phyloP scores from a whole-genome alignment of 768 basidiomycete species.

The Sporobolomyces pararoseus region DNA sequence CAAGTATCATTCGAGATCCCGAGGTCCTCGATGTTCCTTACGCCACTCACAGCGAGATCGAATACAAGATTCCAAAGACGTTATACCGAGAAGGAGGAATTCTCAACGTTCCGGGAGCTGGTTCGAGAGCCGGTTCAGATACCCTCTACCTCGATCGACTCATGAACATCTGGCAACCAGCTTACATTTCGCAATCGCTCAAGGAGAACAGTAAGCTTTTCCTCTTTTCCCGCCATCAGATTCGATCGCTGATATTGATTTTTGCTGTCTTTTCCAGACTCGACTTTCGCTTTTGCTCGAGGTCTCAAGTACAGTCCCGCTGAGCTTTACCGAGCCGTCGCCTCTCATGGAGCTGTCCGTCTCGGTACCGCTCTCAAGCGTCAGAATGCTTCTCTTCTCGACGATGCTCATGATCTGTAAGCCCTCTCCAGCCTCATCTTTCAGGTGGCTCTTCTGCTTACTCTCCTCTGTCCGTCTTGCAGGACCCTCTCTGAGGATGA shows the following conservation, averaged over 20 bases:
- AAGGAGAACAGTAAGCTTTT: slow-evolving; percentile 60
- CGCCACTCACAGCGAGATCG: slow-evolving; percentile 81
- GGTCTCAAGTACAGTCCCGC: slow-evolving; percentile 62
- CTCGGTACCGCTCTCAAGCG: slow-evolving; percentile 30
- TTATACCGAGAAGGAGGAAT: slow-evolving; percentile 64
- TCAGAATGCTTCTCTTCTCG: neutral
- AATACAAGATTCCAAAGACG: slow-evolving; percentile 64
- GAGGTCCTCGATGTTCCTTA: slow-evolving; percentile 77
- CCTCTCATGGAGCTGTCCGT: slow-evolving; percentile 28
- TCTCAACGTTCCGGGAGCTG: slow-evolving; percentile 61
- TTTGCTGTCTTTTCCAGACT: slow-evolving; percentile 47
- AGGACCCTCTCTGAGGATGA: slow-evolving; percentile 22
- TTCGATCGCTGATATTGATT: slow-evolving; percentile 13
- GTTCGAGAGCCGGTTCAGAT: slow-evolving; percentile 56
- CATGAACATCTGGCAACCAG: slow-evolving; percentile 85
- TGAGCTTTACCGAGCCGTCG: slow-evolving; percentile 51
- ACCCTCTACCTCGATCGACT: slow-evolving; percentile 62
- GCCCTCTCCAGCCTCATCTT: neutral
- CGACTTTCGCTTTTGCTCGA: slow-evolving; percentile 74
- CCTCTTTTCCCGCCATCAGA: neutral
- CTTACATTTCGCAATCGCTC: slow-evolving; percentile 70
- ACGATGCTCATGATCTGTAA: slow-evolving; percentile 11
- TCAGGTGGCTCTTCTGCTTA: too few relatives aligned
- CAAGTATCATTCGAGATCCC: slow-evolving; percentile 79
- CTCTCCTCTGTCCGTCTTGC: neutral